Base-by-base conservation (phyloP, 345 rosid genomes). In the Brassica rapa region DNA sequence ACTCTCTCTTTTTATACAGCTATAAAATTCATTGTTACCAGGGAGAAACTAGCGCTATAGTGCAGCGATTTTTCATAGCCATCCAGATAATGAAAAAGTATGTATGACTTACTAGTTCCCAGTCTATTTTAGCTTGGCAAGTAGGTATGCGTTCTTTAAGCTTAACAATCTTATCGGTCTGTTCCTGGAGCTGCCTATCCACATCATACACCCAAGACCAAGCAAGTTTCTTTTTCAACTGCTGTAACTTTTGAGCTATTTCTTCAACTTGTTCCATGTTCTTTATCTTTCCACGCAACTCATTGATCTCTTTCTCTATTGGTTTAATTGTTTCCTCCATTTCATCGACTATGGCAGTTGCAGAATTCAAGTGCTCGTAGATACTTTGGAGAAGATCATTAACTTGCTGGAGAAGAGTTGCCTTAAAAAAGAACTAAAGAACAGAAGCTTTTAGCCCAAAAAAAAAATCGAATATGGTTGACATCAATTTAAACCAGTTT, bases 391-490 rank as follows among this genome's bases (percentile, higher is more conserved):
- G 84, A 74, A 93, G 95, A 82, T 95, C 99, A 83, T 85, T 85
- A 35, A 95, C 98, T 88, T 89, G 95, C 82, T 95, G 98, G 80
- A 95, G 99, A 79, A 93, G 94, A 16, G 99, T 89, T 71, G 98
- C 98, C 88, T 88, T 95, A 79, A 86, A 95, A 82, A 91, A 95
- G 84, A 95, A 95, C 99, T 95, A 89, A 77, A 53, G 15, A 76
- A 64, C 32, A 23, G 73, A 79, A 53, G 39, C 27, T 29, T 66
- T 93, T 67, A 90, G 78, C 61, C 70, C 4, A 43, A 49, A n/a
- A 49, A 14, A 49, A 49, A 72, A 32, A 30, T 9, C 37, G 64
- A 62, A 68, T 27, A 74, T 55, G 62, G n/a, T 60, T 56, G 33
- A 66, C 30, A 70, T 71, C 41, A 62, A 55, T 62, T 39, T 2